Evolutionary conservation across 139 green algal species (phyloP), one percentile per base, ranked within the genome.

Genomic region (Chlorella sorokiniana): DNA sequence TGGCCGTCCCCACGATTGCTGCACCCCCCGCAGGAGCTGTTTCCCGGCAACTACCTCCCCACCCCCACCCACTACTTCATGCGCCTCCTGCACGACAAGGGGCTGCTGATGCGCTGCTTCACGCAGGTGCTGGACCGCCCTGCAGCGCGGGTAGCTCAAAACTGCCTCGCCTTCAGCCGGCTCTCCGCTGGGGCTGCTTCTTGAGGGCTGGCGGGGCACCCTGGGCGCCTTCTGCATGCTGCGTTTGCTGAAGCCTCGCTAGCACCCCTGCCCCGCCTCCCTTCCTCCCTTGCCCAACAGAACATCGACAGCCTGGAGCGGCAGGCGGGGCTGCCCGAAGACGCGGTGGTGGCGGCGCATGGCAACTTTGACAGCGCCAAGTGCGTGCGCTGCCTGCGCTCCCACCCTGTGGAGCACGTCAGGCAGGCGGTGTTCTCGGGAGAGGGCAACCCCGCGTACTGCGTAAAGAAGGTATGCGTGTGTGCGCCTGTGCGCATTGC

Each of bases 51-150:
- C 63, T 96, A 90, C 83, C 61, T 68, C 41, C 93, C 94, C 29
- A 98, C 94, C 1, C 86, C 88, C 7, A 88, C 91, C 4, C 94
- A 98, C 83, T 84, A 89, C 70, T 97, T 98, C 86, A 90, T 97
- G 29, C 79, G 81, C 33, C 85, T 98, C 54, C 84, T 98, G 73
- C 87, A 96, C 74, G 83, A 95, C n/a, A 97, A 96, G 86, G 92
- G 93, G 7, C 76, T 96, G 40, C 90, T 98, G 67, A 79, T 91
- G 80, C 86, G 94, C 11, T 91, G 84, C 72, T 94, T 89, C 84
- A 93, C 91, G 1, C 90, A 83, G 51, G 78, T n/a, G n/a, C n/a
- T n/a, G n/a, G n/a, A n/a, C n/a, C n/a, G n/a, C n/a, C n/a, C n/a
- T n/a, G n/a, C n/a, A n/a, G n/a, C n/a, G n/a, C n/a, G n/a, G n/a